Evolutionary conservation across 495 filamentous ascomycete species (phyloP).

Genomic region (Penicillium taxi): DNA sequence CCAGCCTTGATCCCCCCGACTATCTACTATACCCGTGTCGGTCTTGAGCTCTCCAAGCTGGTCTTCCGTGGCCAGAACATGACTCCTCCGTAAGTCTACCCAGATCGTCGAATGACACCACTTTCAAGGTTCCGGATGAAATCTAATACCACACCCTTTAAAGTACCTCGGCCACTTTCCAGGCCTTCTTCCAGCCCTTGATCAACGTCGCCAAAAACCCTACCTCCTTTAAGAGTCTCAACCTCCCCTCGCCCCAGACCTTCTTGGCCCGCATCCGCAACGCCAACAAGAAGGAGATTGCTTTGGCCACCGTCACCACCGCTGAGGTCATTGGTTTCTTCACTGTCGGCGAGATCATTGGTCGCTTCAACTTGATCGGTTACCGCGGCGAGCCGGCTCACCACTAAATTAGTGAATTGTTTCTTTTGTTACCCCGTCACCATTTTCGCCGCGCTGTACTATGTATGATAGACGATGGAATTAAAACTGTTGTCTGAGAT

Average conservation of each 20-base stretch:
- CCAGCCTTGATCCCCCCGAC: constrained; percentile 77
- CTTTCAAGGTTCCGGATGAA: too few species aligned
- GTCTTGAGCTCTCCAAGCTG: constrained; percentile 74
- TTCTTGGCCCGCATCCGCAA: constrained; percentile 60
- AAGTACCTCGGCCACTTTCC: constrained; percentile 73
- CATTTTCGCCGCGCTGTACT: constrained; percentile 35
- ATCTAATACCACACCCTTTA: neutral
- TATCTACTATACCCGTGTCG: constrained; percentile 87
- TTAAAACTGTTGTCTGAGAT: constrained; percentile 44
- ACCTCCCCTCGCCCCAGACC: constrained; percentile 35
- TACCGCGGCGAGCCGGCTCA: constrained; percentile 65
- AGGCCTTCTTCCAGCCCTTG: constrained; percentile 73
- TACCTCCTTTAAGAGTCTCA: constrained; percentile 36
- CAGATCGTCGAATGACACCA: neutral
- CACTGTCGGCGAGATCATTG: constrained; percentile 94
- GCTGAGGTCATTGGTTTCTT: constrained; percentile 96
- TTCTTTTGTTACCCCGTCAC: constrained; percentile 23
- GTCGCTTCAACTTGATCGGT: constrained; percentile 84
- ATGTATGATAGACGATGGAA: constrained; percentile 52
- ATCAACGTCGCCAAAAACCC: constrained; percentile 64
- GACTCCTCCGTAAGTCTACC: constrained; percentile 74
- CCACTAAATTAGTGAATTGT: constrained; percentile 46
- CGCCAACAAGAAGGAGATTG: constrained; percentile 58
- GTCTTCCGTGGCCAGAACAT: constrained; percentile 87
- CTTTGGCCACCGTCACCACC: constrained; percentile 60